These are phyloP conservation scores for Ilex aquifolium DNA, from an alignment of 257 asterid species.

Conservation along the genomic window DNA sequence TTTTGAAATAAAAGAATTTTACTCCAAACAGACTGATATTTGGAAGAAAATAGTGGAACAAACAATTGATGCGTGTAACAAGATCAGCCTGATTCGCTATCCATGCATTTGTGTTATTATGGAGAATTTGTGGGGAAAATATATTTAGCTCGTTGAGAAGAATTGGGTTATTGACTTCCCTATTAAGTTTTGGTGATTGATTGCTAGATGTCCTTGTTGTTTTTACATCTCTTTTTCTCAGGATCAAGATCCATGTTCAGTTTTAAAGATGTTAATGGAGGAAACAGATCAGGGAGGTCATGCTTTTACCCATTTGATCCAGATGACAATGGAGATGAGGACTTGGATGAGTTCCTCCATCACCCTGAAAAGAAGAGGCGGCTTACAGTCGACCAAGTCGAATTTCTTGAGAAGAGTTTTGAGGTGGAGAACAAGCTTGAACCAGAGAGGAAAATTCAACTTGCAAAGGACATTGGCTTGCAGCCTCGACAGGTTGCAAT, in stretches of 20 bases:
- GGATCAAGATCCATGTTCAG: not conserved
- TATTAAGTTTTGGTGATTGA: no score
- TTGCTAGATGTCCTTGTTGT: not conserved
- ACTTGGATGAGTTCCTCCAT: not conserved
- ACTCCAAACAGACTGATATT: not conserved
- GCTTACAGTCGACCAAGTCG: not conserved
- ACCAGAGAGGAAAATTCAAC: not conserved
- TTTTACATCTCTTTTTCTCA: not conserved
- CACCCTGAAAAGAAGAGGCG: not conserved
- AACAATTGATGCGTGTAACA: not conserved
- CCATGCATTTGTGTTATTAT: not conserved
- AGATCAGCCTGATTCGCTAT: not conserved
- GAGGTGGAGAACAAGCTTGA: conserved; percentile 1
- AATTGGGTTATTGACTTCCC: not conserved
- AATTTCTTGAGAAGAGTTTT: not conserved
- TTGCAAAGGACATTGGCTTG: not conserved
- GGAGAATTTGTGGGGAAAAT: not conserved
- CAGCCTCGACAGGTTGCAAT: not conserved
- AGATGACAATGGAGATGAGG: not conserved
- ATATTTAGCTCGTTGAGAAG: no score
- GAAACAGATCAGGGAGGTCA: not conserved
- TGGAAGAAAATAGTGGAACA: not conserved
- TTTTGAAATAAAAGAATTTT: not conserved
- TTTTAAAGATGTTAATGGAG: not conserved
- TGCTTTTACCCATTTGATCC: not conserved